Conservation (phyloP, 2,329 filamentous ascomycete species). For the Alternaria sp. region DNA sequence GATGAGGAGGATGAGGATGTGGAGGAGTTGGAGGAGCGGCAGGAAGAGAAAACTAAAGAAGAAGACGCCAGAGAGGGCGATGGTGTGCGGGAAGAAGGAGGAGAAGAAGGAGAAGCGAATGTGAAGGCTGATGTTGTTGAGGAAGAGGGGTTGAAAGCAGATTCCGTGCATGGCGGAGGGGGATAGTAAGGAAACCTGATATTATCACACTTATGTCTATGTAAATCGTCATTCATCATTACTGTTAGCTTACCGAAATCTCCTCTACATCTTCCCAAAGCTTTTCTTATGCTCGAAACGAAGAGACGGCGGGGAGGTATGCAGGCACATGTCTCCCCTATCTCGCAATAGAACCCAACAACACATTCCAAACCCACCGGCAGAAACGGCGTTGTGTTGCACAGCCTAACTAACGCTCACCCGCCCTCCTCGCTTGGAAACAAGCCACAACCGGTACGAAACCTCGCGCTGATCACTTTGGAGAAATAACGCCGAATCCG, state of each 20-base stretch:
- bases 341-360: too few species aligned
- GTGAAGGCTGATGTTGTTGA: neutral
- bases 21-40: neutral
- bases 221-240: neutral
- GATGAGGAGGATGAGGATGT: neutral
- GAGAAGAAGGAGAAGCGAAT: neutral
- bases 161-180: neutral
- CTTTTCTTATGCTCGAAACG: neutral
- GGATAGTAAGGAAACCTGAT: neutral
- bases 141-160: neutral
- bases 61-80: neutral
- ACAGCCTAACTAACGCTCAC: neutral
- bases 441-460: neutral
- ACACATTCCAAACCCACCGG: neutral
- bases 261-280: neutral
- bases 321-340: too few species aligned
- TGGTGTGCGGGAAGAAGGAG: neutral
- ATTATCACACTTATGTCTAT: neutral
- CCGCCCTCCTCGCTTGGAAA: neutral
- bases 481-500: neutral
- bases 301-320: too few species aligned
- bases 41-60: neutral
- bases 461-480: neutral
- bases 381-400: neutral
- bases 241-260: neutral